Conservation (phyloP, 148 eudicot genomes). For the Oxyria digyna region DNA sequence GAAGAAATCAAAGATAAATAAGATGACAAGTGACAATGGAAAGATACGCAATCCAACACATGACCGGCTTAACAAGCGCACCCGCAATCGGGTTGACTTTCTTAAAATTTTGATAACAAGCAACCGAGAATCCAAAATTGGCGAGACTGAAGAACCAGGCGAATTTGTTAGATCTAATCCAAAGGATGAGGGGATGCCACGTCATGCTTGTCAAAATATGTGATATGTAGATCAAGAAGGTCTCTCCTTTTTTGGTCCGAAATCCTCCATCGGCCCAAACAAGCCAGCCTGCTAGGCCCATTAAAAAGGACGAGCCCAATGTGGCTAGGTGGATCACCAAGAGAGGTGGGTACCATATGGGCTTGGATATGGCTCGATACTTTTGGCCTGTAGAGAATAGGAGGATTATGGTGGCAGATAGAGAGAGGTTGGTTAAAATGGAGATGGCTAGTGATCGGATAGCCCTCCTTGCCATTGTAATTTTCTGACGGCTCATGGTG, state of each 20-base stretch:
- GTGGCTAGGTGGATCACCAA: constrained; percentile 19
- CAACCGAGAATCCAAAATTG: constrained; percentile 15
- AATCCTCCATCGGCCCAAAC: constrained; percentile 31
- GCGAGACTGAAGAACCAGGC: constrained; percentile 15
- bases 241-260: constrained; percentile 3
- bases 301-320: constrained; percentile 17
- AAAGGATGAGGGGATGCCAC: constrained; percentile 25
- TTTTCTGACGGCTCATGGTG: neutral
- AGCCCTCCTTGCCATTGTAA: neutral
- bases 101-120: constrained; percentile 15
- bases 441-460: constrained; percentile 9
- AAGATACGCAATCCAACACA: constrained; percentile 19
- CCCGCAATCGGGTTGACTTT: constrained; percentile 19
- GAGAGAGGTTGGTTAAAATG: constrained; percentile 12
- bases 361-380: constrained; percentile 13
- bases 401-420: constrained; percentile 14
- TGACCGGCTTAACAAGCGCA: constrained; percentile 18
- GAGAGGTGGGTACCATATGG: constrained; percentile 23
- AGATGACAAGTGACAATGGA: constrained; percentile 18
- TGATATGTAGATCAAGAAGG: constrained; percentile 15
- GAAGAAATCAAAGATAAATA: constrained; percentile 12
- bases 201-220: constrained; percentile 16
- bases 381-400: constrained; percentile 17
- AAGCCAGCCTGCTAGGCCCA: constrained; percentile 24
- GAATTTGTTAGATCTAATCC: constrained; percentile 14